Evolutionary conservation across 495 filamentous ascomycete species (phyloP).

Genomic region (Daldinia vernicosa): DNA sequence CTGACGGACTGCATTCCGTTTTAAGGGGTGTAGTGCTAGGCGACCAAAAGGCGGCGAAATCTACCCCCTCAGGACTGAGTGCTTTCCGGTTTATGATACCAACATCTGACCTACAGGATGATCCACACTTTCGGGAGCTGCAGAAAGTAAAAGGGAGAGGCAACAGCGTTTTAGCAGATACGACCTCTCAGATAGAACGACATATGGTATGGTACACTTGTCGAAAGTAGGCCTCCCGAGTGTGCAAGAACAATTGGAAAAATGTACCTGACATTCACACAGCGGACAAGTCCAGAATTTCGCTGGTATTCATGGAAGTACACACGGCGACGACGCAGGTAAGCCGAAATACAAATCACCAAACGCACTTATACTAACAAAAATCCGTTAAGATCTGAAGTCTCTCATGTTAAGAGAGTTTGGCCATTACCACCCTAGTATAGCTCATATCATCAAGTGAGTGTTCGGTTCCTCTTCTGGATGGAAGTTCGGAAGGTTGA

Average conservation of each 20-base stretch:
- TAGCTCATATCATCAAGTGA: conserved; percentile 35
- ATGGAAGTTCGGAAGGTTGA: background rate
- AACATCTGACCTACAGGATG: conserved; percentile 44
- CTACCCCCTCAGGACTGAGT: conserved; percentile 45
- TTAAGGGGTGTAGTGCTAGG: conserved; percentile 40
- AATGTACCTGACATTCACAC: background rate
- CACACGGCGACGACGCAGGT: conserved; percentile 10
- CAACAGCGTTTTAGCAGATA: conserved; percentile 39
- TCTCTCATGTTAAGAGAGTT: conserved; percentile 30
- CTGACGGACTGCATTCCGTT: conserved; percentile 59
- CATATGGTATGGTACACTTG: conserved; percentile 57
- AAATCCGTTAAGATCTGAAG: conserved; percentile 20
- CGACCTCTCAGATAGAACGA: conserved; percentile 37
- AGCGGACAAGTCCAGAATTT: conserved; percentile 54
- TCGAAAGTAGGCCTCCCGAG: conserved; percentile 42
- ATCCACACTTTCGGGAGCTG: conserved; percentile 47
- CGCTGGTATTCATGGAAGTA: conserved; percentile 49
- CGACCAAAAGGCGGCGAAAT: conserved; percentile 27
- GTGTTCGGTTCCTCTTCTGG: background rate
- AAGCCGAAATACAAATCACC: background rate
- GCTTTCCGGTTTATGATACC: conserved; percentile 59
- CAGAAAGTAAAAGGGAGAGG: conserved; percentile 44
- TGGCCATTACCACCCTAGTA: conserved; percentile 29
- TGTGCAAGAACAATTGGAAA: background rate
- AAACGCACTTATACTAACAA: conserved; percentile 13